These are phyloP conservation scores for Suillus cothurnatus DNA, from an alignment of 768 basidiomycete species.

Conservation along the genomic window DNA sequence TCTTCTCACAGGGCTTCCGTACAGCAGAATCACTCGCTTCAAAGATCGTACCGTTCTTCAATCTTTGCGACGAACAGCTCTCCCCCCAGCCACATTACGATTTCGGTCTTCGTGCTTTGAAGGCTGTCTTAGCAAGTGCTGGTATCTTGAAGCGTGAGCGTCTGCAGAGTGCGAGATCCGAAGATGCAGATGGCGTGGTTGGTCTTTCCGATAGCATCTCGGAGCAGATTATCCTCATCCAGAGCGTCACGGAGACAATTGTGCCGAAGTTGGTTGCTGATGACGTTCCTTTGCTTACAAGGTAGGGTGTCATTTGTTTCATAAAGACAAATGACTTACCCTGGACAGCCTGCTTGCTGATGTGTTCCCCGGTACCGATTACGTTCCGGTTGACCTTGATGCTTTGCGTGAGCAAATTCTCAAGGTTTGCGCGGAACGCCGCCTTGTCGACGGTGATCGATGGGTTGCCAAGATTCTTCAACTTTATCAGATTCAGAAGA, in stretches of 20 bases:
- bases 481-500: slow-evolving; percentile 98
- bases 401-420: slow-evolving; percentile 83
- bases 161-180: slow-evolving; percentile 49
- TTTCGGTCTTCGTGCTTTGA: slow-evolving; percentile 96
- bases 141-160: slow-evolving; percentile 97
- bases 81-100: slow-evolving; percentile 99
- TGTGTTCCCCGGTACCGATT: slow-evolving; percentile 96
- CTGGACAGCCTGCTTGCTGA: slow-evolving; percentile 80
- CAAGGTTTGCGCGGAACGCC: slow-evolving; percentile 83
- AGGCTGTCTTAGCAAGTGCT: slow-evolving; percentile 94
- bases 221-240: slow-evolving; percentile 96
- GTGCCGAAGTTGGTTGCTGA: slow-evolving; percentile 97
- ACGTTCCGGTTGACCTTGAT: slow-evolving; percentile 86
- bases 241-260: slow-evolving; percentile 98
- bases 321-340: background rate
- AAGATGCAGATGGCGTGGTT: slow-evolving; percentile 44
- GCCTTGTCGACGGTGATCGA: slow-evolving; percentile 81
- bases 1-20: slow-evolving; percentile 99
- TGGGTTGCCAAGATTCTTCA: slow-evolving; percentile 98
- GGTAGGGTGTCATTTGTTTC: slow-evolving; percentile 46
- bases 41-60: slow-evolving; percentile 99
- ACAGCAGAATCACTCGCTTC: slow-evolving; percentile 97
- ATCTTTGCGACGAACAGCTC: slow-evolving; percentile 95
- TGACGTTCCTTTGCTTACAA: slow-evolving; percentile 92
- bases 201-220: slow-evolving; percentile 72